Conservation (phyloP, 2,329 filamentous ascomycete genomes). For the Cercospora sesami region DNA sequence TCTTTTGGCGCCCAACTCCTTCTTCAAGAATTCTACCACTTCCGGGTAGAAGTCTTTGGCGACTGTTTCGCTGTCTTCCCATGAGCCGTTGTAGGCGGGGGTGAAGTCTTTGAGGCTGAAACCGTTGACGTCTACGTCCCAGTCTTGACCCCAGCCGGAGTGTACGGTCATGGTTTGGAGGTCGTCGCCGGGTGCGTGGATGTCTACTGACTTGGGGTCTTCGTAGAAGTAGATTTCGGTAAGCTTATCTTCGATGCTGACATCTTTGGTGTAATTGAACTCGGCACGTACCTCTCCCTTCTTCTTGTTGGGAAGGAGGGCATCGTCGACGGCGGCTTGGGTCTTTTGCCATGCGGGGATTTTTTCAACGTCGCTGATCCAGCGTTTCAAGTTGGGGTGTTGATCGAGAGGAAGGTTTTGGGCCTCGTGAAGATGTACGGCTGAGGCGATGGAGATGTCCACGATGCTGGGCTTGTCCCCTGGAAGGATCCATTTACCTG, state of each 20-base stretch:
- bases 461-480: constrained; percentile 45
- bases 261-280: constrained; percentile 51
- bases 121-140: constrained; percentile 49
- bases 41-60: constrained; percentile 49
- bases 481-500: constrained; percentile 40
- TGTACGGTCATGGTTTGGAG: constrained; percentile 43
- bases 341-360: constrained; percentile 45
- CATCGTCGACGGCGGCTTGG: constrained; percentile 44
- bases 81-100: constrained; percentile 27
- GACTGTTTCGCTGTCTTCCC: constrained; percentile 47
- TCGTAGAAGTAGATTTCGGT: constrained; percentile 48
- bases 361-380: constrained; percentile 44
- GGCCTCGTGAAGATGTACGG: constrained; percentile 44
- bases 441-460: constrained; percentile 45
- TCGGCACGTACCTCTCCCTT: constrained; percentile 42
- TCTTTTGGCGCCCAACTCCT: constrained; percentile 46
- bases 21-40: constrained; percentile 50
- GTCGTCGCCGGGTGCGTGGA: constrained; percentile 46
- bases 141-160: constrained; percentile 48
- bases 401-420: constrained; percentile 42
- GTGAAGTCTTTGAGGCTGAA: constrained; percentile 48
- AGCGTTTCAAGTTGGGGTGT: constrained; percentile 42
- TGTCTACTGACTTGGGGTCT: constrained; percentile 41
- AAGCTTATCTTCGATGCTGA: constrained; percentile 38
- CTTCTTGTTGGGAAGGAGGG: constrained; percentile 37